These are phyloP conservation scores for Suillus sp. DNA, from an alignment of 768 basidiomycete genomes.

Conservation along the genomic window DNA sequence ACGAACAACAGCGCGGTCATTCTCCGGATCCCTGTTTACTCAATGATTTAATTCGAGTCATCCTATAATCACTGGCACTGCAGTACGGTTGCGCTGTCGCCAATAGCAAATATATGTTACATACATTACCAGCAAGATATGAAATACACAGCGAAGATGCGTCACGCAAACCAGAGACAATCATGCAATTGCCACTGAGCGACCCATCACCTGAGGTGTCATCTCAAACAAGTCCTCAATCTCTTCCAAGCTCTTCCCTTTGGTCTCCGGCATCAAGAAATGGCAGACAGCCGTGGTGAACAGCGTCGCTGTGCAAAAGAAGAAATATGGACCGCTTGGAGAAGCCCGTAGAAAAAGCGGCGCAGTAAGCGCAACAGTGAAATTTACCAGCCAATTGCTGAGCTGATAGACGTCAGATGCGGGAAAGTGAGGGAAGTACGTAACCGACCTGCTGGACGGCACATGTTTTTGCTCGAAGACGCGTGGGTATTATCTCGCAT, in stretches of 20 bases:
- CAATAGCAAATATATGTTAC: neutral
- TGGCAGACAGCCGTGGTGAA: conserved; percentile 41
- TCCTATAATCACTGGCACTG: neutral
- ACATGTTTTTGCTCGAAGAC: conserved; percentile 46
- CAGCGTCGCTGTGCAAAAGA: conserved; percentile 42
- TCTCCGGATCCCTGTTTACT: too few species aligned
- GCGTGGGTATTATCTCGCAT: conserved; percentile 51
- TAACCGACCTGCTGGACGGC: conserved; percentile 45
- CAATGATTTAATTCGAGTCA: too few species aligned
- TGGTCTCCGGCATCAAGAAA: conserved; percentile 46
- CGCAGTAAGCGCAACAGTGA: conserved; percentile 46
- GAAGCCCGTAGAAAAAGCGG: conserved; percentile 48
- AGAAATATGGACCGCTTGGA: conserved; percentile 49
- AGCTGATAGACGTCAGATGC: conserved; percentile 20
- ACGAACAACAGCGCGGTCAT: neutral
- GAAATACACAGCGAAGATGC: neutral
- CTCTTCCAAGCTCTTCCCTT: conserved; percentile 45
- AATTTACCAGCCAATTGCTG: conserved; percentile 40
- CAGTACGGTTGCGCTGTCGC: neutral
- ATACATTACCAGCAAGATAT: neutral
- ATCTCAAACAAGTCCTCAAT: conserved; percentile 41
- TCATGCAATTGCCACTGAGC: neutral
- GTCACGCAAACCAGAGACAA: neutral
- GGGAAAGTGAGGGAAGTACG: neutral
- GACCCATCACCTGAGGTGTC: conserved; percentile 5